Evolutionary conservation across 2,329 filamentous ascomycete genomes (phyloP), one percentile per base, ranked within the genome.

Genomic region (Capronia americana): DNA sequence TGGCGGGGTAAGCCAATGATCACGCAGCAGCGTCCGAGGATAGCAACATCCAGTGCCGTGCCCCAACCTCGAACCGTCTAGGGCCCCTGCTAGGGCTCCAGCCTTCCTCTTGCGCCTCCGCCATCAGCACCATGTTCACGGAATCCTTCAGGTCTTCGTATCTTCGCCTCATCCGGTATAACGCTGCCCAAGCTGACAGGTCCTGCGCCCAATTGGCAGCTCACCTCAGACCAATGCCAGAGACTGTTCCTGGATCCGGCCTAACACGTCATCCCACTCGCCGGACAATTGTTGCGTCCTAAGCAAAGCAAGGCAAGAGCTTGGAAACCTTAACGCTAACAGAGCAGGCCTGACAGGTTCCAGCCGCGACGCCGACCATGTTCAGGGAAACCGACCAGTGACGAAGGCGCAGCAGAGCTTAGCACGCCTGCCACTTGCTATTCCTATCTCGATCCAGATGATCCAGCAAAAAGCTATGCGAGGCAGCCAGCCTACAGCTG

Each of bases 161-260:
- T 48, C 34, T 28, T 63, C 30, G 20, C 60, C 48, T 63, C 32
- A 48, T 63, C 41, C 26, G 50, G 48, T 48, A 14, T 48, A 34
- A 20, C 11, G 41, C n/a, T 59, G 41, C 41, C 20, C 44, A n/a
- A 32, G 57, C 58, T 53, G 44, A 58, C 44, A n/a, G 30, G 44
- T 26, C 44, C 41, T 44, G 7, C 44, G 20, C 55, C 56, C 62
- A 59, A 60, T 64, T 38, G 46, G 32, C 38, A 14, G 44, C 64
- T 63, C 53, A 62, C 54, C 23, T 66, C 58, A 66, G 64, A 66
- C 64, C 53, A 38, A 30, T 59, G 51, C 44, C 46, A 54, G n/a
- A 12, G 26, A 17, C 41, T 41, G 58, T 62, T 58, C 64, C 58
- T 62, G 64, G 53, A 66, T 66, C 46, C 17, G 12, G 44, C 57